Evolutionary conservation across 768 basidiomycete species (phyloP).

Genomic region (Glaciozyma antarctica): DNA sequence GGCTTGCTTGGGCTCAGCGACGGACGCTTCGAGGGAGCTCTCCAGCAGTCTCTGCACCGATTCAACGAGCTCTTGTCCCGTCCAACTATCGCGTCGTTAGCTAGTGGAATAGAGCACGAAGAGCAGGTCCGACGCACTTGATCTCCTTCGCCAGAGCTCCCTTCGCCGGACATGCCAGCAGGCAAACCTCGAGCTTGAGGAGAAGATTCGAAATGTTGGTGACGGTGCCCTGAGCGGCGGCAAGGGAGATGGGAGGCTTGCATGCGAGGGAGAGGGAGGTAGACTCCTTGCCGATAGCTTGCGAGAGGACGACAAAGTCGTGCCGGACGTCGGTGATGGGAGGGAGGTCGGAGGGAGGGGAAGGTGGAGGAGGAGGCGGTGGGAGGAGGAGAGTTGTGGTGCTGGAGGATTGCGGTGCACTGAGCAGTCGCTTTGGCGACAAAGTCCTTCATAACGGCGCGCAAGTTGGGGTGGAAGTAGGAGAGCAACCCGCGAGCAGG

Average conservation of each 20-base stretch:
- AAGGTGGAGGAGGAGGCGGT: neutral
- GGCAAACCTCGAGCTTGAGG: constrained; percentile 10
- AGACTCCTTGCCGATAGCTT: constrained; percentile 2
- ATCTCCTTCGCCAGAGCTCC: constrained; percentile 5
- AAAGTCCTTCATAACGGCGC: too few relatives aligned
- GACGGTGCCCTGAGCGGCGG: neutral
- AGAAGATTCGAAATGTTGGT: constrained; percentile 7
- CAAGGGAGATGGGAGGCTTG: constrained; percentile 10
- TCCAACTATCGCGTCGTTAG: constrained; percentile 14
- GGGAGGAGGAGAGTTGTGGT: neutral
- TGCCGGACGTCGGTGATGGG: constrained; percentile 8
- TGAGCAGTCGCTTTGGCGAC: neutral
- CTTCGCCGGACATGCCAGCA: neutral
- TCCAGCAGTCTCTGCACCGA: constrained; percentile 6
- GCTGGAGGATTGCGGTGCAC: neutral
- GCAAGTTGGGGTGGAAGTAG: too few relatives aligned
- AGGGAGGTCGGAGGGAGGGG: neutral
- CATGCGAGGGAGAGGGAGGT: constrained; percentile 23
- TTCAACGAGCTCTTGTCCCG: constrained; percentile 11
- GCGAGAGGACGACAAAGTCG: constrained; percentile 9
- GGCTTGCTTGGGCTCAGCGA: neutral
- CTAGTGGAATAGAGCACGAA: neutral
- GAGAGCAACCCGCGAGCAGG: too few relatives aligned
- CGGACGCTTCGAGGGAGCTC: neutral
- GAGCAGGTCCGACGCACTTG: constrained; percentile 3